A percentile compares a stretch with the other conserved stretches of the same genome.
Conservation (phyloP, 2,329 filamentous ascomycete species). For the Escovopsis weberi region DNA sequence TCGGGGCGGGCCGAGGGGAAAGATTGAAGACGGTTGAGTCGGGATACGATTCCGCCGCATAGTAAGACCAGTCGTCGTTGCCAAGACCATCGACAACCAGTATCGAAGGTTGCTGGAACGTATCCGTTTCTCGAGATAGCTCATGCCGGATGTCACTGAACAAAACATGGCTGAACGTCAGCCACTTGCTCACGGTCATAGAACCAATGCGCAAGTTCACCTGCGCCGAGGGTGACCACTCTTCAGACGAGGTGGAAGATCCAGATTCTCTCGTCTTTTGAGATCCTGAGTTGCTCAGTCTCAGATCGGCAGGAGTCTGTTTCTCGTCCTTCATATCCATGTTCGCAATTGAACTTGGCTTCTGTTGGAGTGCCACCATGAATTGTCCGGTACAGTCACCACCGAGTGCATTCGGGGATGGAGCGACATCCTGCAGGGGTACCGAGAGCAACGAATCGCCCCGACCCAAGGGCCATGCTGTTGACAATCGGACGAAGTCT, state of each 20-base stretch:
- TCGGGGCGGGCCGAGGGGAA: conserved; percentile 39
- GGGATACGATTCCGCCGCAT: conserved; percentile 67
- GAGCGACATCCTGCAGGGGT: too few species aligned
- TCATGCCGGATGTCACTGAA: conserved; percentile 69
- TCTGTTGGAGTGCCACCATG: conserved; percentile 31
- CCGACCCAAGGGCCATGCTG: too few species aligned
- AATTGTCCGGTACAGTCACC: conserved; percentile 39
- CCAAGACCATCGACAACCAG: conserved; percentile 72
- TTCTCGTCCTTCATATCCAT: conserved; percentile 26
- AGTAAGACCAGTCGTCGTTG: conserved; percentile 83
- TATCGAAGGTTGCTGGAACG: conserved; percentile 41
- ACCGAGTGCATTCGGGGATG: conserved; percentile 24
- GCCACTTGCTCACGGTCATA: conserved; percentile 77
- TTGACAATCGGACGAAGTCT: conserved; percentile 5
- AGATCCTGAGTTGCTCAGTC: conserved; percentile 17
- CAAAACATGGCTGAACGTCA: conserved; percentile 69
- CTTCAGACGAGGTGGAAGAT: conserved; percentile 34
- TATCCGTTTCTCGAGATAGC: conserved; percentile 30
- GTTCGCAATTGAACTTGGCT: conserved; percentile 28
- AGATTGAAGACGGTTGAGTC: conserved; percentile 64
- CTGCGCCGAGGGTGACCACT: conserved; percentile 50
- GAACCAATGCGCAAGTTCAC: conserved; percentile 68
- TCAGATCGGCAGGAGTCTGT: conserved; percentile 19
- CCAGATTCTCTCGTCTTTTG: conserved; percentile 25
- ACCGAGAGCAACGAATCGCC: too few species aligned